phyloP scores from a whole-genome alignment of 139 green algal genomes.

The Chlamydomonas sp. region DNA sequence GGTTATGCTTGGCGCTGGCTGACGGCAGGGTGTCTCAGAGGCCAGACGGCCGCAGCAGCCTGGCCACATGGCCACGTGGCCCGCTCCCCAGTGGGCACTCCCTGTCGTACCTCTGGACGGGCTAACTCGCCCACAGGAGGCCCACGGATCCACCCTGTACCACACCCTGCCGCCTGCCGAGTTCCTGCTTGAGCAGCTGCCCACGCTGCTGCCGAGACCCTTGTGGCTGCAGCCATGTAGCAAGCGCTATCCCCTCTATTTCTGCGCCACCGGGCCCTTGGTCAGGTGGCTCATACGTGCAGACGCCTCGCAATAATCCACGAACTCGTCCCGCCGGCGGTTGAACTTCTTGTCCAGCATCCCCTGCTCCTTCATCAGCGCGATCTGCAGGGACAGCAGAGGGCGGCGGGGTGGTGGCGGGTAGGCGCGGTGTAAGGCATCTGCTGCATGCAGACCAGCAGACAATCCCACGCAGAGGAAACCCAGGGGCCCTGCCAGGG shows the following conservation, averaged over 20 bases:
- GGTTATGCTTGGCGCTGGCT: no score
- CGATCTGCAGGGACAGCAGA: constrained; percentile 42
- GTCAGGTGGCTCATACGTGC: constrained; percentile 39
- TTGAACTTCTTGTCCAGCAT: constrained; percentile 69
- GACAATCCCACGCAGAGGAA: neutral
- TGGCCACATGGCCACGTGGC: no score
- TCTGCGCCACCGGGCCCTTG: neutral
- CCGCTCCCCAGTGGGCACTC: no score
- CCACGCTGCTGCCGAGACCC: no score
- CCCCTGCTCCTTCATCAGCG: constrained; percentile 67
- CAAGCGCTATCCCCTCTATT: neutral
- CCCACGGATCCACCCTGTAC: no score
- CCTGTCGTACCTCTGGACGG: no score
- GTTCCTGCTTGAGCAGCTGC: no score
- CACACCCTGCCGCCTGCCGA: no score
- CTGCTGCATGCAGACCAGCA: neutral
- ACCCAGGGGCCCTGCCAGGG: neutral
- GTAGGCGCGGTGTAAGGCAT: neutral
- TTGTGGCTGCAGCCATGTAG: neutral
- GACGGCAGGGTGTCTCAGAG: no score
- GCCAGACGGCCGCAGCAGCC: no score
- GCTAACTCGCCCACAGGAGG: no score
- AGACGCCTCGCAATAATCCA: constrained; percentile 64
- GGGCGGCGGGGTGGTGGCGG: neutral
- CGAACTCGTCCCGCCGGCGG: constrained; percentile 59